A percentile compares a stretch with the other conserved stretches of the same genome.
phyloP scores from a whole-genome alignment of 2,329 filamentous ascomycete genomes.

The Trichoderma endophyticum region DNA sequence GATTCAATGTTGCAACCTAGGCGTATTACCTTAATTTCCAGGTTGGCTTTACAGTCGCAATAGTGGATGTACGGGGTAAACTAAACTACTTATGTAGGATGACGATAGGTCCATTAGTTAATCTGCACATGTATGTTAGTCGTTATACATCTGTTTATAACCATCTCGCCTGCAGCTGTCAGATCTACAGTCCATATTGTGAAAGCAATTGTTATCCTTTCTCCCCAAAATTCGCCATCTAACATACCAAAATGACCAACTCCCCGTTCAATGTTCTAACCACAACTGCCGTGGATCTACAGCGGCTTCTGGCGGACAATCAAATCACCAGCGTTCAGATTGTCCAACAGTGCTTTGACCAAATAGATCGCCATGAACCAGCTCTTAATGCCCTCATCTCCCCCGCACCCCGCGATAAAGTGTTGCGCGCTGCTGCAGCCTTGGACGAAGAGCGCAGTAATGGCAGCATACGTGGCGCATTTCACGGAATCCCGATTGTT shows the following conservation, averaged over 20 bases:
- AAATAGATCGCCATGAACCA: constrained; percentile 20
- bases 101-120: neutral
- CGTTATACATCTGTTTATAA: neutral
- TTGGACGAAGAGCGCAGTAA: constrained; percentile 24
- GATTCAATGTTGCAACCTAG: too few species aligned
- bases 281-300: constrained; percentile 7
- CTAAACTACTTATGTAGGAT: neutral
- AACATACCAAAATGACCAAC: neutral
- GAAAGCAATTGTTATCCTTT: neutral
- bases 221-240: neutral
- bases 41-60: neutral
- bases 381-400: constrained; percentile 22
- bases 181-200: neutral
- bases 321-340: constrained; percentile 8
- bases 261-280: neutral
- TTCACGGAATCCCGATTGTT: constrained; percentile 27
- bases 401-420: constrained; percentile 16
- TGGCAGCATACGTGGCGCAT: constrained; percentile 21
- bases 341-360: constrained; percentile 13
- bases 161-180: neutral
- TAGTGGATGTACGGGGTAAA: neutral
- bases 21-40: neutral
- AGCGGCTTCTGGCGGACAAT: constrained; percentile 3
- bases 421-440: constrained; percentile 14
- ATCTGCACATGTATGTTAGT: neutral